A percentile compares a stretch with the other conserved stretches of the same genome.
Conservation (phyloP, 2,329 filamentous ascomycete genomes). For the Fusarium sp. region DNA sequence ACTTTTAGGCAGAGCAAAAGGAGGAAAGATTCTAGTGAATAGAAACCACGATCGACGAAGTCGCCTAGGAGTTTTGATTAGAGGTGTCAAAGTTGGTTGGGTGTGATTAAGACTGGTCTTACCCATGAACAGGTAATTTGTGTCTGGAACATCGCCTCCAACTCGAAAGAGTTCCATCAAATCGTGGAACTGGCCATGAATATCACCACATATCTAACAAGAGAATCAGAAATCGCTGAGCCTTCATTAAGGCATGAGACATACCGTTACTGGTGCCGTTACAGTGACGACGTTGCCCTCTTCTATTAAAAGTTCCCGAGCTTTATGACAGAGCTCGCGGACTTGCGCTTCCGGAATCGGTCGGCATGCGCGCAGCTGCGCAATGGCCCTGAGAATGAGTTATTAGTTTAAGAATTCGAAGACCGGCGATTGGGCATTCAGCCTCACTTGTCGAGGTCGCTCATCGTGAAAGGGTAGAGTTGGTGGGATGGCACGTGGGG, state of each 20-base stretch:
- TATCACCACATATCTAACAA: conserved; percentile 87
- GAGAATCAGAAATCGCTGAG: conserved; percentile 15
- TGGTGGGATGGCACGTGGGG: conserved; percentile 29
- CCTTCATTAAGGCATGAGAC: conserved; percentile 31
- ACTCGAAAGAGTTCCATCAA: conserved; percentile 96
- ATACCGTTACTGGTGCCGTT: conserved; percentile 89
- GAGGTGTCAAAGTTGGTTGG: background rate
- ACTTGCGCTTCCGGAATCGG: conserved; percentile 96
- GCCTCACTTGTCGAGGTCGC: conserved; percentile 87
- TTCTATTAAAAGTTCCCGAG: conserved; percentile 93
- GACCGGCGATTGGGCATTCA: background rate
- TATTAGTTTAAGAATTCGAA: conserved; percentile 18
- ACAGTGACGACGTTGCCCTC: conserved; percentile 98
- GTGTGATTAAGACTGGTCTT: conserved; percentile 36
- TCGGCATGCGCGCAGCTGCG: conserved; percentile 92
- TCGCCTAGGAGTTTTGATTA: conserved; percentile 66
- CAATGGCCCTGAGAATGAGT: conserved; percentile 75
- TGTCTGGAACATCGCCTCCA: conserved; percentile 91
- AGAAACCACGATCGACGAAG: conserved; percentile 98
- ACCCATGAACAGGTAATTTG: conserved; percentile 98
- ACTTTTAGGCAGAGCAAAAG: conserved; percentile 96
- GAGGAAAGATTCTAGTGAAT: conserved; percentile 95
- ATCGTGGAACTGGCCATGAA: conserved; percentile 96
- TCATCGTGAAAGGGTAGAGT: conserved; percentile 65
- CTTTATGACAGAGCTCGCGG: conserved; percentile 96